Evolutionary conservation across 371 early-diverging fungal genomes (phyloP).

Genomic region (Saksenaea oblongispora): DNA sequence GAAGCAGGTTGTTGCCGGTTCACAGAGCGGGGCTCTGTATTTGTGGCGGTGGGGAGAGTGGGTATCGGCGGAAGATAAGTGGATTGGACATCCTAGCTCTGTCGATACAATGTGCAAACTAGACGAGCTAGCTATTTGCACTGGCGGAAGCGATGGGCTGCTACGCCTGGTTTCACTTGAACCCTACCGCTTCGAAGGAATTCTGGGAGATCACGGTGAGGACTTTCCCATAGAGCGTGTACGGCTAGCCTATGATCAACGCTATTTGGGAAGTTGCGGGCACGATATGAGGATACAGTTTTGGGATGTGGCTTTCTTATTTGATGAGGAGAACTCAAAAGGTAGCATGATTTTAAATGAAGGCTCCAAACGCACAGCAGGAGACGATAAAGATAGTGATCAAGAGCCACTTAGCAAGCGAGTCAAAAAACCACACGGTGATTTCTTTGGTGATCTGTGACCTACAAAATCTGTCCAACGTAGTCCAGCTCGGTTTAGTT

Average conservation of each 20-base stretch:
- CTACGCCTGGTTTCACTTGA: constrained; percentile 72
- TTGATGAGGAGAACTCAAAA: constrained; percentile 26
- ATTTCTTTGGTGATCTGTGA: constrained; percentile 7
- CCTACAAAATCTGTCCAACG: not conserved
- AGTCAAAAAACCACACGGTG: constrained; percentile 1
- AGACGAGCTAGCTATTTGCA: constrained; percentile 76
- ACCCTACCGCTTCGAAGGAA: constrained; percentile 81
- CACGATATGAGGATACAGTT: constrained; percentile 84
- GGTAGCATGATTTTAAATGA: not conserved
- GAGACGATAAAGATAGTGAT: not conserved
- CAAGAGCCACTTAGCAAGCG: not conserved
- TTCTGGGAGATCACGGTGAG: constrained; percentile 80
- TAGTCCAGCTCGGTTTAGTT: not conserved
- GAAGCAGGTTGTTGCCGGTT: constrained; percentile 80
- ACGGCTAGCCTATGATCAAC: constrained; percentile 57
- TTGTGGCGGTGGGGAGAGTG: constrained; percentile 78
- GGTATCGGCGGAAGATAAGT: constrained; percentile 83
- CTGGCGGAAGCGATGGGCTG: constrained; percentile 88
- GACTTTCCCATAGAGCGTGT: constrained; percentile 85
- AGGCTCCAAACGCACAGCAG: not conserved
- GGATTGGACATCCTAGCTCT: constrained; percentile 88
- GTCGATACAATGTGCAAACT: constrained; percentile 81
- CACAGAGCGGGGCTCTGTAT: constrained; percentile 80
- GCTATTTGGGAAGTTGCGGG: constrained; percentile 73
- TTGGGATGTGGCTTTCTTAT: constrained; percentile 74